Conservation (phyloP, 192 early-diverging fungal genomes). For the Umbelopsis sp. region DNA sequence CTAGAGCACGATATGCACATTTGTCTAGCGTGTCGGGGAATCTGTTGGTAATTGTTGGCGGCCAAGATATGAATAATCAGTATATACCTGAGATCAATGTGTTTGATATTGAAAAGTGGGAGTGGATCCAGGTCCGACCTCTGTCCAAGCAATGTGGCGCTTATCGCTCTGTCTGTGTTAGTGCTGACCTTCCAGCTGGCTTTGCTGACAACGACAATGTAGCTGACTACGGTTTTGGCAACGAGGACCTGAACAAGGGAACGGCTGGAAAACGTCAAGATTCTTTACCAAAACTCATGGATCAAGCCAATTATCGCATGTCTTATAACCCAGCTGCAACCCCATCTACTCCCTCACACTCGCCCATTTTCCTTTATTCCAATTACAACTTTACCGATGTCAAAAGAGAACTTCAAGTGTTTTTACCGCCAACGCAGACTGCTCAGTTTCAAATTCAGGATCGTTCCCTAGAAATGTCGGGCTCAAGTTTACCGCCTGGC, state of each 20-base stretch:
- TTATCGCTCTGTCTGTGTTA: slow-evolving; percentile 77
- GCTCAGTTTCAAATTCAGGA: slow-evolving; percentile 61
- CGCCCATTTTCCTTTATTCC: slow-evolving; percentile 72
- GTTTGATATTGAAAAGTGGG: slow-evolving; percentile 67
- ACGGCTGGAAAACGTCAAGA: slow-evolving; percentile 12
- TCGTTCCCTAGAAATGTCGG: slow-evolving; percentile 69
- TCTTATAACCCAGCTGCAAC: not conserved
- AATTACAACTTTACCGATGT: slow-evolving; percentile 85
- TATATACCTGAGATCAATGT: slow-evolving; percentile 83
- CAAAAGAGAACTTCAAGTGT: slow-evolving; percentile 72
- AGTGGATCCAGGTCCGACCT: slow-evolving; percentile 67
- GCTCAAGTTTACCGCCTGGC: slow-evolving; percentile 67
- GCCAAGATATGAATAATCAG: slow-evolving; percentile 75
- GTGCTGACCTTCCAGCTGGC: slow-evolving; percentile 20
- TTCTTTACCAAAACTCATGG: not conserved
- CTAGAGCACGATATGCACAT: slow-evolving; percentile 78
- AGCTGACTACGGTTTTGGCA: not conserved
- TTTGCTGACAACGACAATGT: not conserved
- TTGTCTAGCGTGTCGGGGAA: slow-evolving; percentile 68
- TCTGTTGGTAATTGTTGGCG: slow-evolving; percentile 70
- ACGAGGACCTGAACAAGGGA: not conserved
- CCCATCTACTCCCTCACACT: slow-evolving; percentile 48
- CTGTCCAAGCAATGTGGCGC: slow-evolving; percentile 78
- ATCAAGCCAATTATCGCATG: slow-evolving; percentile 2
- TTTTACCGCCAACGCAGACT: slow-evolving; percentile 55